These are phyloP conservation scores for Nyssa sinensis DNA, from an alignment of 148 eudicot species.

Conservation along the genomic window DNA sequence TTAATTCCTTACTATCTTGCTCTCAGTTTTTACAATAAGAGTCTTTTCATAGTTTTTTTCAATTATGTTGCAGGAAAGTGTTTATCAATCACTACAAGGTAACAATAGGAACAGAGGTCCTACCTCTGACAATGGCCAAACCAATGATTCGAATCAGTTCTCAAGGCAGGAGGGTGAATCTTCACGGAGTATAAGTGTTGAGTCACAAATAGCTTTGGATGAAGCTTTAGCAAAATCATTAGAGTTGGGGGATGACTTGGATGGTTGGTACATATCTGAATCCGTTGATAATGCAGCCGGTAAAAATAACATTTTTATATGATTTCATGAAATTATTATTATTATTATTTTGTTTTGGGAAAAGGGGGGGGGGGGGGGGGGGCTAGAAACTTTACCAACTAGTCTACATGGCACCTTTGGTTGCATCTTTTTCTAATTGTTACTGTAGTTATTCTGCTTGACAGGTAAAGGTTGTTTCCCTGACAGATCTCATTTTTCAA, in stretches of 20 bases:
- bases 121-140: constrained; percentile 33
- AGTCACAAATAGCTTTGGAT: constrained; percentile 58
- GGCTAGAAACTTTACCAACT: too few relatives aligned
- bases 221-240: constrained; percentile 81
- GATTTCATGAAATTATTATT: constrained; percentile 8
- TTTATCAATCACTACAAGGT: constrained; percentile 48
- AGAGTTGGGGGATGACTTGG: constrained; percentile 55
- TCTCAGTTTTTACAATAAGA: not conserved
- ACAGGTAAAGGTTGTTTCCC: not conserved
- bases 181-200: constrained; percentile 36
- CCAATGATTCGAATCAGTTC: constrained; percentile 32
- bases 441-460: not conserved
- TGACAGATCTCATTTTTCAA: not conserved
- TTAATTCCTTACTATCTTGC: not conserved
- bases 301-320: constrained; percentile 14
- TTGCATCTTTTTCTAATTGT: too few relatives aligned
- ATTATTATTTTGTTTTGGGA: too few relatives aligned
- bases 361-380: too few relatives aligned
- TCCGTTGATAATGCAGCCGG: constrained; percentile 38
- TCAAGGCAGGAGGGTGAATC: constrained; percentile 45
- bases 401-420: too few relatives aligned
- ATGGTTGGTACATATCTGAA: constrained; percentile 36
- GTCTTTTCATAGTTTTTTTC: not conserved
- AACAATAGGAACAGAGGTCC: constrained; percentile 25
- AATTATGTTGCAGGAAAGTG: constrained; percentile 47